phyloP scores from a whole-genome alignment of 331 rosid species.

The Malus hybrid region DNA sequence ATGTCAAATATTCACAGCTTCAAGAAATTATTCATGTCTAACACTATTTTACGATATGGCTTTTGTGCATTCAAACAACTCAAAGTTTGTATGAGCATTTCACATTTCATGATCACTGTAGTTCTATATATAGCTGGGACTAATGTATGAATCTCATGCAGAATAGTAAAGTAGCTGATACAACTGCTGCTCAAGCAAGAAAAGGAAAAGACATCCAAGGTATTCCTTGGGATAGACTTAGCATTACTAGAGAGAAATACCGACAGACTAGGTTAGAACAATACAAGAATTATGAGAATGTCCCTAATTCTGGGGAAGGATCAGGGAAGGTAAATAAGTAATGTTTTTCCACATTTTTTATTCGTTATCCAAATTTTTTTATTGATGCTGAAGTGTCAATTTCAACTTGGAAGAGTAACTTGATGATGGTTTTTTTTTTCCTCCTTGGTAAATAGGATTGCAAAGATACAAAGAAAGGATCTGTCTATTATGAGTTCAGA shows the following conservation, averaged over 20 bases:
- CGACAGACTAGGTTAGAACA: conserved; percentile 79
- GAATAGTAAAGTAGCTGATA: conserved; percentile 56
- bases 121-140: neutral
- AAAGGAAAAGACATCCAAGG: conserved; percentile 83
- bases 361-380: neutral
- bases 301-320: conserved; percentile 70
- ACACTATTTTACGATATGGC: neutral
- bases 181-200: conserved; percentile 79
- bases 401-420: neutral
- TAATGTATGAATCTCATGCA: conserved; percentile 16
- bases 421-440: neutral
- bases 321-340: conserved; percentile 58
- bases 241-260: conserved; percentile 65
- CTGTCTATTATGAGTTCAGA: conserved; percentile 62
- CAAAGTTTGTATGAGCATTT: neutral
- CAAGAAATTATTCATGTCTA: neutral
- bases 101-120: neutral
- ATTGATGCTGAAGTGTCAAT: neutral
- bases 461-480: conserved; percentile 61
- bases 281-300: conserved; percentile 86
- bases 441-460: conserved; percentile 46
- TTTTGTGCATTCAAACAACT: neutral
- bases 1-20: neutral
- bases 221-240: conserved; percentile 74
- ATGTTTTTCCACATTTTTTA: neutral